These are phyloP conservation scores for Exophiala phaeomuriformis DNA, from an alignment of 2,329 filamentous ascomycete genomes.

Conservation along the genomic window DNA sequence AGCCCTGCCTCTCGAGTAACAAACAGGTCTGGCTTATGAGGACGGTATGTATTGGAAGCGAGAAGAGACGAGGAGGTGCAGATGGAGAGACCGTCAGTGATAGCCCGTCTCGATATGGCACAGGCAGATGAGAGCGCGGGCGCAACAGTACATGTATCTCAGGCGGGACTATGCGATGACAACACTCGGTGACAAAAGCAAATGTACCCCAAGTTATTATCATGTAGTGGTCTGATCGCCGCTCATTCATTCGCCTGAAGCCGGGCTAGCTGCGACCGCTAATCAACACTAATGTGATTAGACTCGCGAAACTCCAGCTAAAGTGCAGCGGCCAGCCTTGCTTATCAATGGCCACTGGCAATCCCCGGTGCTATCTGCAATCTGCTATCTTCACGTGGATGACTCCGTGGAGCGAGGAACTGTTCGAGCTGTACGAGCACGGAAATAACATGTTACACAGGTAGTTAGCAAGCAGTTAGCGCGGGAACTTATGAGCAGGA, in stretches of 20 bases:
- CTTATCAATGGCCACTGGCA: slow-evolving; percentile 10
- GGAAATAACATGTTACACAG: too few relatives aligned
- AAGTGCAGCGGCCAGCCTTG: slow-evolving; percentile 8
- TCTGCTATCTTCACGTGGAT: background rate
- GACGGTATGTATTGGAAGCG: background rate
- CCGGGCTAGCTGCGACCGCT: background rate
- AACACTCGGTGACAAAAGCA: slow-evolving; percentile 9
- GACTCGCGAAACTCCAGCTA: slow-evolving; percentile 5
- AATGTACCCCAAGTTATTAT: slow-evolving; percentile 1
- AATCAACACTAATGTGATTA: background rate
- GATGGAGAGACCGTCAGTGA: background rate
- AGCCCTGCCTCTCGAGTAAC: background rate
- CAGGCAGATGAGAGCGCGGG: background rate
- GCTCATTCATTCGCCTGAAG: background rate
- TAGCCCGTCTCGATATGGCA: background rate
- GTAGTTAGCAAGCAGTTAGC: too few relatives aligned
- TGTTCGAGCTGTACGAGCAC: background rate
- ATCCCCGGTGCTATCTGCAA: background rate
- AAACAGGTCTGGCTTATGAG: background rate
- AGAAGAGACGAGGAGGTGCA: background rate
- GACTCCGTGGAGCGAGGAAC: background rate
- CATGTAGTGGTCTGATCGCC: slow-evolving; percentile 6
- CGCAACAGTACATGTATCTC: background rate
- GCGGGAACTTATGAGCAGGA: too few relatives aligned
- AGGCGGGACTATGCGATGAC: slow-evolving; percentile 8